phyloP scores from a whole-genome alignment of 345 rosid genomes.

The Gossypioides kirkii region DNA sequence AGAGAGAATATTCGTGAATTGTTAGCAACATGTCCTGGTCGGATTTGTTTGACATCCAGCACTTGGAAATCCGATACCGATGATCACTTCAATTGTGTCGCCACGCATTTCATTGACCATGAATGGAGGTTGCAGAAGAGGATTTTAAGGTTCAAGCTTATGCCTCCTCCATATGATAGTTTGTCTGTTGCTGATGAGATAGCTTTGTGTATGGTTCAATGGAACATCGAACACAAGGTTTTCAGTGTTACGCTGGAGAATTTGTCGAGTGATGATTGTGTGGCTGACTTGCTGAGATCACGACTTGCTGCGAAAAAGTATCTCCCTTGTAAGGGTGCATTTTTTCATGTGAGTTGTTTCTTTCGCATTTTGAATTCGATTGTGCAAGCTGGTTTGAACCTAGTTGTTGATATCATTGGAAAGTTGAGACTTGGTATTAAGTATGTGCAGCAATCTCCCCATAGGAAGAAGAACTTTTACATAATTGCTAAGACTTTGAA shows the following conservation, averaged over 20 bases:
- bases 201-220: slow-evolving; percentile 22
- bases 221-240: slow-evolving; percentile 29
- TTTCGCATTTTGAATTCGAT: slow-evolving; percentile 18
- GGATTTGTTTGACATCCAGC: slow-evolving; percentile 26
- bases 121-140: slow-evolving; percentile 32
- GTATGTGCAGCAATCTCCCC: slow-evolving; percentile 25
- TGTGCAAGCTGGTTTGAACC: slow-evolving; percentile 24
- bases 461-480: slow-evolving; percentile 19
- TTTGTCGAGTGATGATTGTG: slow-evolving; percentile 15
- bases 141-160: slow-evolving; percentile 22
- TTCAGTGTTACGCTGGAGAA: slow-evolving; percentile 21
- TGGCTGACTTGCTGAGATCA: slow-evolving; percentile 22
- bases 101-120: slow-evolving; percentile 24
- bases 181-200: slow-evolving; percentile 23
- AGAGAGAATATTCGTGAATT: slow-evolving; percentile 20
- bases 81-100: slow-evolving; percentile 23
- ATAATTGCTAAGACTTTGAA: slow-evolving; percentile 22
- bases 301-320: slow-evolving; percentile 16
- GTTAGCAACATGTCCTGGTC: slow-evolving; percentile 30
- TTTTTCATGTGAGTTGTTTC: slow-evolving; percentile 20
- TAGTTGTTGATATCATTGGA: slow-evolving; percentile 13
- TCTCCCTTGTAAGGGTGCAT: slow-evolving; percentile 20
- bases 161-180: slow-evolving; percentile 25
- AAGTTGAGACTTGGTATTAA: slow-evolving; percentile 20
- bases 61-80: slow-evolving; percentile 19